phyloP scores from a whole-genome alignment of 441 rosid genomes.

The Codiaeum variegatum region DNA sequence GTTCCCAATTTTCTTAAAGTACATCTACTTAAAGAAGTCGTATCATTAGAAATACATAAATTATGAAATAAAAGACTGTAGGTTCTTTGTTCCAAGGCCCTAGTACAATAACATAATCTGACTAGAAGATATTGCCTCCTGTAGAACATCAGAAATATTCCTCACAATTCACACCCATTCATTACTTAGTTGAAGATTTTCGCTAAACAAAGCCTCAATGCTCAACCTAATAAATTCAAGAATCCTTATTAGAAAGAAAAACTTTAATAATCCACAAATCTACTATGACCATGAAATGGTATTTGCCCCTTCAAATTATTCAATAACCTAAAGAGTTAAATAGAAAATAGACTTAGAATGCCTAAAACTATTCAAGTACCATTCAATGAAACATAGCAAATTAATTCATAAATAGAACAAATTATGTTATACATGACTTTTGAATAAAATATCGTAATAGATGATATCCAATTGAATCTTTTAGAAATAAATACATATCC shows the following conservation, averaged over 20 bases:
- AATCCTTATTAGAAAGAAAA: neutral
- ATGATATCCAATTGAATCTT: neutral
- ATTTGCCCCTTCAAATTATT: neutral
- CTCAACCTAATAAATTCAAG: neutral
- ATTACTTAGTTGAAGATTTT: neutral
- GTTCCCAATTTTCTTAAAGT: slow-evolving; percentile 62
- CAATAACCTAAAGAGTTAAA: neutral
- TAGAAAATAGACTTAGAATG: neutral
- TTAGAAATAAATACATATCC: no score
- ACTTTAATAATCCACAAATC: neutral
- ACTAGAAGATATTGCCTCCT: slow-evolving; percentile 75
- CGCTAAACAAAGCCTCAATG: neutral
- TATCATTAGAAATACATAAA: slow-evolving; percentile 83
- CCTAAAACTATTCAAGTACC: neutral
- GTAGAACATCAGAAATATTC: slow-evolving; percentile 72
- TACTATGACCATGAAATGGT: neutral
- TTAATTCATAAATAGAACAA: neutral
- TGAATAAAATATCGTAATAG: neutral
- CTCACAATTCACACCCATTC: slow-evolving; percentile 33
- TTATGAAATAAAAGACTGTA: slow-evolving; percentile 74
- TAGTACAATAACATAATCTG: slow-evolving; percentile 78
- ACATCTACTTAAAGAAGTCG: slow-evolving; percentile 74
- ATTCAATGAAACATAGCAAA: neutral
- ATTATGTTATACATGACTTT: neutral
- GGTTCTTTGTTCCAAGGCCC: slow-evolving; percentile 89